These are phyloP conservation scores for Jatropha multifida DNA, from an alignment of 441 rosid species.

Conservation along the genomic window DNA sequence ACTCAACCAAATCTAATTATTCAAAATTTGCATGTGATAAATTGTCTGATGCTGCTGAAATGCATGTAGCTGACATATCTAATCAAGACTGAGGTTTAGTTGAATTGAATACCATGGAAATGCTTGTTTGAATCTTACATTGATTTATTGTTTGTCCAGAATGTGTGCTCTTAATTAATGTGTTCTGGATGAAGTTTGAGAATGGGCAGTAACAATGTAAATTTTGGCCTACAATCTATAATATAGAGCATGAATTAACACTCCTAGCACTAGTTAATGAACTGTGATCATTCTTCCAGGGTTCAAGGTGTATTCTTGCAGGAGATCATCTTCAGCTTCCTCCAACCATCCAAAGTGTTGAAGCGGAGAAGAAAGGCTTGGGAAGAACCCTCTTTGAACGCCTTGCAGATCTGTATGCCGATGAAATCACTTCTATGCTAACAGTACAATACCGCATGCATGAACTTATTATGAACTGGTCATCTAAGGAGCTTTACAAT, in stretches of 20 bases:
- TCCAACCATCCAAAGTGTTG: conserved; percentile 93
- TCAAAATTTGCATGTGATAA: conserved; percentile 5
- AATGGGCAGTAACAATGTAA: background rate
- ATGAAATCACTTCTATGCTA: conserved; percentile 84
- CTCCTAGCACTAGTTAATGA: conserved; percentile 3
- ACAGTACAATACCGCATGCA: conserved; percentile 98
- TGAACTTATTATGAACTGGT: conserved; percentile 98
- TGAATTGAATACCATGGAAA: background rate
- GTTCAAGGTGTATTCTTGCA: conserved; percentile 87
- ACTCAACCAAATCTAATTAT: background rate
- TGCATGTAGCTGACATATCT: background rate
- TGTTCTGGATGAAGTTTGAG: background rate
- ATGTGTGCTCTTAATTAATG: background rate
- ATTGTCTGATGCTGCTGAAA: background rate
- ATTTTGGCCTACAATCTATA: conserved; percentile 6
- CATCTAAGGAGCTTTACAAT: conserved; percentile 81
- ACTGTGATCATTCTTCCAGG: conserved; percentile 39
- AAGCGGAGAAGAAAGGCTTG: conserved; percentile 93
- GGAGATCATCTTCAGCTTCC: conserved; percentile 99
- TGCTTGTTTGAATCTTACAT: background rate
- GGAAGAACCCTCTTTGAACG: conserved; percentile 97
- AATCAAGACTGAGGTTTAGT: background rate
- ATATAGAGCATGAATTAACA: conserved; percentile 6
- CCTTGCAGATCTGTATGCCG: conserved; percentile 75
- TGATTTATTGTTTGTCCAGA: background rate